Evolutionary conservation across 768 basidiomycete genomes (phyloP).

Genomic region (Cystobasidium ongulense): DNA sequence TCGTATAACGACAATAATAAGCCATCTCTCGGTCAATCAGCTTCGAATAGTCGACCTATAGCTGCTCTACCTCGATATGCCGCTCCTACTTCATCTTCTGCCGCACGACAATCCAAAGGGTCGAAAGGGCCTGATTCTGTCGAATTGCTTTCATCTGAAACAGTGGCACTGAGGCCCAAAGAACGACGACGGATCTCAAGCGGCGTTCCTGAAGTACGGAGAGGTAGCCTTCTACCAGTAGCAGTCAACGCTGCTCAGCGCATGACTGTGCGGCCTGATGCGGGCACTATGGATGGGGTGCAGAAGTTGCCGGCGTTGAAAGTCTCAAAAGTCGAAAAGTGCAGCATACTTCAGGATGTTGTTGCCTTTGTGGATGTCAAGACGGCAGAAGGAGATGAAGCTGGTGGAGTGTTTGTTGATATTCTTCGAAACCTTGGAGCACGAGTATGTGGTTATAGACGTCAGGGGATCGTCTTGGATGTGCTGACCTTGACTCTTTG

Average conservation of each 20-base stretch:
- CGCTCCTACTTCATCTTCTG: background rate
- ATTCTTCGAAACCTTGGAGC: slow-evolving; percentile 75
- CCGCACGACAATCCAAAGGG: background rate
- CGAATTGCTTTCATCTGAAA: background rate
- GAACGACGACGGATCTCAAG: background rate
- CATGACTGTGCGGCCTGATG: background rate
- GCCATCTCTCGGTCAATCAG: too few relatives aligned
- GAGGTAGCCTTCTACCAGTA: slow-evolving; percentile 13
- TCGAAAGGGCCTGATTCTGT: background rate
- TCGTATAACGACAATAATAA: background rate
- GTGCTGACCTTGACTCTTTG: background rate
- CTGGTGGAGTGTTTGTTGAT: slow-evolving; percentile 68
- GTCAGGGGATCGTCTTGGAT: too few relatives aligned
- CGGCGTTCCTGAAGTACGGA: background rate
- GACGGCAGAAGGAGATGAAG: slow-evolving; percentile 67
- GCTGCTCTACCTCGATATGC: slow-evolving; percentile 3
- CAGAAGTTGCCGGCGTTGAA: background rate
- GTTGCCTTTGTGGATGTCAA: slow-evolving; percentile 75
- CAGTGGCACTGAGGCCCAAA: background rate
- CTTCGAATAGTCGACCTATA: background rate
- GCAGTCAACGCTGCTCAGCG: slow-evolving; percentile 6
- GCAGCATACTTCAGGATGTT: slow-evolving; percentile 49
- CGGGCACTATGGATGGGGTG: background rate
- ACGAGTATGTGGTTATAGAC: slow-evolving; percentile 53
- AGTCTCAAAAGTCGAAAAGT: background rate